These are phyloP conservation scores for Picochlorum sp. DNA, from an alignment of 139 green algal genomes.

Conservation along the genomic window DNA sequence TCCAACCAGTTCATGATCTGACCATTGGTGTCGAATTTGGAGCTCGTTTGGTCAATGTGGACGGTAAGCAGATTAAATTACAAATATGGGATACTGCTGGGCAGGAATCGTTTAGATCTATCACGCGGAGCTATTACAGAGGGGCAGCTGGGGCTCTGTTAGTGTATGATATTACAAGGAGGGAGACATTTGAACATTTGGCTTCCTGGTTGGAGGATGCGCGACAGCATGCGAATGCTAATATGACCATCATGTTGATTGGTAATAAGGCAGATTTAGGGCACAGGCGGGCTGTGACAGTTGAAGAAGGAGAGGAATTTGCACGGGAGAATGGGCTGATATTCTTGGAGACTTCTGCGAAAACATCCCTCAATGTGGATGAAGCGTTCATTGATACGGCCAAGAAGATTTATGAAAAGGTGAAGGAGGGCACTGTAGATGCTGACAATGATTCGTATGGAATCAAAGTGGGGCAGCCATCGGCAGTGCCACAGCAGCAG, in stretches of 20 bases:
- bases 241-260: slow-evolving; percentile 99
- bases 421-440: slow-evolving; percentile 90
- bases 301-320: slow-evolving; percentile 97
- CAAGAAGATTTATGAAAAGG: slow-evolving; percentile 94
- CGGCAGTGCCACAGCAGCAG: slow-evolving; percentile 30
- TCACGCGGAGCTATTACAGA: slow-evolving; percentile 97
- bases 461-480: slow-evolving; percentile 95
- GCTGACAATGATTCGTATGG: slow-evolving; percentile 96
- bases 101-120: slow-evolving; percentile 95
- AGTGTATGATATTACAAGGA: slow-evolving; percentile 98
- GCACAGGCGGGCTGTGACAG: slow-evolving; percentile 82
- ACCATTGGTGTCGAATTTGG: slow-evolving; percentile 60
- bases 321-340: slow-evolving; percentile 96
- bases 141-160: slow-evolving; percentile 96
- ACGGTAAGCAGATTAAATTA: slow-evolving; percentile 97
- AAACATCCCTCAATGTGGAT: slow-evolving; percentile 98
- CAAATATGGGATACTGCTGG: slow-evolving; percentile 96
- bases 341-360: slow-evolving; percentile 97
- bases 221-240: slow-evolving; percentile 95
- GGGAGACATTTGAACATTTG: slow-evolving; percentile 97
- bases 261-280: slow-evolving; percentile 97
- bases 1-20: slow-evolving; percentile 66
- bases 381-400: slow-evolving; percentile 99
- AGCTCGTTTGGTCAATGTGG: slow-evolving; percentile 97
- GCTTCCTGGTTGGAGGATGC: slow-evolving; percentile 97